These are phyloP conservation scores for Xylariaceae sp. DNA, from an alignment of 2,329 filamentous ascomycete genomes.

Conservation along the genomic window DNA sequence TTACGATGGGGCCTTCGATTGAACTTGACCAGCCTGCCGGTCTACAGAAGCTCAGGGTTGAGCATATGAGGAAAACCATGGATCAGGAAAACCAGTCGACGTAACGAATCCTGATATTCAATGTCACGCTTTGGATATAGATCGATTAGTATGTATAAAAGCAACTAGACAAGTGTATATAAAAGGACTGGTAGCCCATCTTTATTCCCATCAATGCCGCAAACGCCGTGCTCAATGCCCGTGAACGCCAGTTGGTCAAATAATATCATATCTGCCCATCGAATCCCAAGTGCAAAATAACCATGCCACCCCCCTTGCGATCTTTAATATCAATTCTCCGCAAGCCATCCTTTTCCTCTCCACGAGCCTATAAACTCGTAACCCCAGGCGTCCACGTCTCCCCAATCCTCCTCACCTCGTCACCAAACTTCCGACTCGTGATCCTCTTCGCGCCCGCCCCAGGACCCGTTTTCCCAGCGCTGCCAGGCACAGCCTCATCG, in stretches of 20 bases:
- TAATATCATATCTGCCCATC: background rate
- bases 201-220: slow-evolving; percentile 27
- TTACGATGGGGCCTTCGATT: slow-evolving; percentile 48
- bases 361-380: slow-evolving; percentile 56
- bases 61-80: slow-evolving; percentile 34
- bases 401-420: slow-evolving; percentile 85
- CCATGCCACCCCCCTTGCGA: background rate
- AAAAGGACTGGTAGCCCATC: slow-evolving; percentile 2
- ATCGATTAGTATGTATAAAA: slow-evolving; percentile 19
- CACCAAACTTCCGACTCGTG: slow-evolving; percentile 78
- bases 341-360: background rate
- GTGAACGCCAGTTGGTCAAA: slow-evolving; percentile 6
- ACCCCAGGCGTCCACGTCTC: slow-evolving; percentile 82
- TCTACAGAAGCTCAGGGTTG: slow-evolving; percentile 45
- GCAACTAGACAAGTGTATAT: slow-evolving; percentile 7
- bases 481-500: slow-evolving; percentile 71
- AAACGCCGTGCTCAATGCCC: slow-evolving; percentile 35
- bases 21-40: slow-evolving; percentile 54
- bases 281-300: background rate
- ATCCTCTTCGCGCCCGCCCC: slow-evolving; percentile 73
- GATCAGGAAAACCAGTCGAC: background rate
- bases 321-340: background rate
- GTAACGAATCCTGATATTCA: background rate
- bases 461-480: slow-evolving; percentile 44
- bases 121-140: slow-evolving; percentile 7